phyloP scores from a whole-genome alignment of 441 rosid genomes.

The Populus hybrid region DNA sequence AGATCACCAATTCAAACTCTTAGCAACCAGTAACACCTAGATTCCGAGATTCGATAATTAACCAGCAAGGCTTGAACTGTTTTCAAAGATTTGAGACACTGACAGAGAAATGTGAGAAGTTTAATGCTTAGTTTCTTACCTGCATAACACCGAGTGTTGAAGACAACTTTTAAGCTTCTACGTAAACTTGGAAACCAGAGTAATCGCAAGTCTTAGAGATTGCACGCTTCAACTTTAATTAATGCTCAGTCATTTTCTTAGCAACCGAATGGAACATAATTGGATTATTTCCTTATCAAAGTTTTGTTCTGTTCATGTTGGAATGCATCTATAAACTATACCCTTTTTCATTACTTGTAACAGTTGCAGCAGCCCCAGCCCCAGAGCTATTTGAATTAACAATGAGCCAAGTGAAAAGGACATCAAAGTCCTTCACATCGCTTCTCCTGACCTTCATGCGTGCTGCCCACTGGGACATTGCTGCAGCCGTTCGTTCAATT shows the following conservation, averaged over 20 bases:
- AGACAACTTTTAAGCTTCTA: neutral
- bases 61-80: neutral
- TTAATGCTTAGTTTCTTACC: neutral
- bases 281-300: neutral
- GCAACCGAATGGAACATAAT: neutral
- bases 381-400: conserved; percentile 79
- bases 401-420: conserved; percentile 68
- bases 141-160: neutral
- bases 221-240: neutral
- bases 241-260: neutral
- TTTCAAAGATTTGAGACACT: neutral
- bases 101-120: neutral
- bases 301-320: neutral
- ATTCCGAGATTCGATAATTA: neutral
- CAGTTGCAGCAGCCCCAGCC: conserved; percentile 61
- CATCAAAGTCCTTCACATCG: conserved; percentile 78
- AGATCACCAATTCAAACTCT: neutral
- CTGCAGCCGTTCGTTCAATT: conserved; percentile 89
- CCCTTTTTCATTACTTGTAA: conserved; percentile 4
- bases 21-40: neutral
- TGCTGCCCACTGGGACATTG: conserved; percentile 90
- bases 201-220: neutral
- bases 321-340: neutral
- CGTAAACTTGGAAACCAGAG: neutral
- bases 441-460: conserved; percentile 79